Conservation (phyloP, 768 basidiomycete genomes). For the Panaeolus papilionaceus region DNA sequence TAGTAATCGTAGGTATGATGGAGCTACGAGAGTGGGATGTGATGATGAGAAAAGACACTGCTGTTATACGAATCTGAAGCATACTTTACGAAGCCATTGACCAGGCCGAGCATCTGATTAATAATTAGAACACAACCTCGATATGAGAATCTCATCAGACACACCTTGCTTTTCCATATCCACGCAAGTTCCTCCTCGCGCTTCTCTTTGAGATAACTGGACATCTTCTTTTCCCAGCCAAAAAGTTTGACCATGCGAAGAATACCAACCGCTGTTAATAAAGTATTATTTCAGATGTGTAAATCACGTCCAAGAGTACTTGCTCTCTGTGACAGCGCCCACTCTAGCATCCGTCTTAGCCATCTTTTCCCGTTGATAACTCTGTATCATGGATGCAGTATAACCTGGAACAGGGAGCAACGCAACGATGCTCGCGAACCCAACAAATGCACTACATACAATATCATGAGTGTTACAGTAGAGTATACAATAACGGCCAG, state of each 20-base stretch:
- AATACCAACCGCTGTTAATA: slow-evolving; percentile 50
- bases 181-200: slow-evolving; percentile 67
- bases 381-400: slow-evolving; percentile 54
- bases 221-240: slow-evolving; percentile 67
- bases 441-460: slow-evolving; percentile 57
- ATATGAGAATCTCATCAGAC: not conserved
- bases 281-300: slow-evolving; percentile 18
- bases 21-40: slow-evolving; percentile 44
- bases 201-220: slow-evolving; percentile 55
- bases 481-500: not conserved
- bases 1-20: slow-evolving; percentile 66
- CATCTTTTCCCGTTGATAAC: slow-evolving; percentile 40
- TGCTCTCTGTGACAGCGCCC: slow-evolving; percentile 66
- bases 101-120: slow-evolving; percentile 20
- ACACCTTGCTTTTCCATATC: slow-evolving; percentile 58
- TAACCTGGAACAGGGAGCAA: slow-evolving; percentile 66
- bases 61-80: not conserved
- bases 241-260: slow-evolving; percentile 80
- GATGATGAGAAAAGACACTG: not conserved
- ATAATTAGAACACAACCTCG: not conserved
- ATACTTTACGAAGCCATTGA: slow-evolving; percentile 19
- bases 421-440: slow-evolving; percentile 57
- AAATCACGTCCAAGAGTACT: slow-evolving; percentile 20
- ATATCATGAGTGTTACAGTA: slow-evolving; percentile 6
- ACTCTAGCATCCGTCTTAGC: slow-evolving; percentile 65